phyloP scores from a whole-genome alignment of 2,329 filamentous ascomycete species.

The Ambrosiella cleistominuta region DNA sequence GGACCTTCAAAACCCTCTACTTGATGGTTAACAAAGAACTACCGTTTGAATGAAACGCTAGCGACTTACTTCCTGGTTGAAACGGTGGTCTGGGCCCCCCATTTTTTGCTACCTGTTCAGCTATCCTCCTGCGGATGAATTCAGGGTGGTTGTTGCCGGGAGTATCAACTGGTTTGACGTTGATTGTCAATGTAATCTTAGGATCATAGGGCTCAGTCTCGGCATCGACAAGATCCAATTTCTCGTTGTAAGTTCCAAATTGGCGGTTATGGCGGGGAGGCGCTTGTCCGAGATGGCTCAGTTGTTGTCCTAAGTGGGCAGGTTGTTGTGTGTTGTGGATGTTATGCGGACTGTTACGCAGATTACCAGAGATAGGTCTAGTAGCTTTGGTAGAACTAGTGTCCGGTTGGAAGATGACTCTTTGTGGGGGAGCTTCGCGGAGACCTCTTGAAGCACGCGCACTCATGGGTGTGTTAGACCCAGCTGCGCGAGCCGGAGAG shows the following conservation, averaged over 20 bases:
- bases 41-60: background rate
- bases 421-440: conserved; percentile 67
- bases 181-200: conserved; percentile 12
- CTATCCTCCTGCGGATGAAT: conserved; percentile 33
- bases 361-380: background rate
- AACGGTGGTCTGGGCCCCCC: conserved; percentile 26
- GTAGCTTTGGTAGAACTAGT: conserved; percentile 42
- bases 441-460: conserved; percentile 46
- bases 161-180: conserved; percentile 56
- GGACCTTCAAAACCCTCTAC: conserved; percentile 51
- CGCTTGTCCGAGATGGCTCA: conserved; percentile 16
- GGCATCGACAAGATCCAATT: conserved; percentile 10
- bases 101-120: conserved; percentile 24
- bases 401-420: conserved; percentile 73
- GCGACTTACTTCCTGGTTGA: conserved; percentile 40
- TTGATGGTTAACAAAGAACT: background rate
- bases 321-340: background rate
- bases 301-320: background rate
- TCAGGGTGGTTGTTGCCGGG: conserved; percentile 55
- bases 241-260: conserved; percentile 11
- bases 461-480: conserved; percentile 31
- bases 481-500: conserved; percentile 36
- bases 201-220: conserved; percentile 40
- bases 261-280: conserved; percentile 30
- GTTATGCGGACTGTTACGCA: background rate